A percentile compares a stretch with the other conserved stretches of the same genome.
phyloP scores from a whole-genome alignment of 805 yeast genomes.

The Kodamaea kaohsiungensis region DNA sequence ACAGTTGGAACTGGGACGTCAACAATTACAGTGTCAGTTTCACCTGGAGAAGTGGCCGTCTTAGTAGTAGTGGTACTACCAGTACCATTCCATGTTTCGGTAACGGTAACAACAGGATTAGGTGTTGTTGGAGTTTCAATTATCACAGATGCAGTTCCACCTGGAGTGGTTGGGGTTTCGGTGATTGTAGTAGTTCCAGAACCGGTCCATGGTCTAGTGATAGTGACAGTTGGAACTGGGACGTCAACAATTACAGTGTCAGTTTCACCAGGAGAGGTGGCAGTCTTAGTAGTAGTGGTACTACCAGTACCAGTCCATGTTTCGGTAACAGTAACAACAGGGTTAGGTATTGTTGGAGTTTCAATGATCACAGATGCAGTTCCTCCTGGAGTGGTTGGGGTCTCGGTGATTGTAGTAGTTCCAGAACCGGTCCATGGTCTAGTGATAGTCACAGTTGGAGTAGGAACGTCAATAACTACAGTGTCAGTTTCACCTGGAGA shows the following conservation, averaged over 20 bases:
- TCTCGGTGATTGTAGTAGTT: conserved; percentile 15
- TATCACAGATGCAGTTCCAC: conserved; percentile 12
- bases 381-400: conserved; percentile 8
- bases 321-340: conserved; percentile 1
- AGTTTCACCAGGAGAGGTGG: conserved; percentile 12
- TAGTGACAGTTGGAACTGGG: conserved; percentile 12
- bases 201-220: conserved; percentile 12
- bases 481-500: no score
- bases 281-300: conserved; percentile 2
- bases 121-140: conserved; percentile 14
- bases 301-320: conserved; percentile 9
- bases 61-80: conserved; percentile 5
- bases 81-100: conserved; percentile 8
- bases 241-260: conserved; percentile 13
- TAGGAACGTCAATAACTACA: conserved; percentile 15
- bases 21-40: conserved; percentile 12
- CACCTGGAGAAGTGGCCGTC: conserved; percentile 9
- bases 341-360: conserved; percentile 13
- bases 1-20: conserved; percentile 15
- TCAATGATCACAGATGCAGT: conserved; percentile 14
- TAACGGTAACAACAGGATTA: conserved; percentile 5
- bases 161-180: conserved; percentile 8
- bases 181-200: conserved; percentile 14
- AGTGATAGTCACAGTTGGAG: conserved; percentile 5
- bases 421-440: conserved; percentile 13